These are phyloP conservation scores for Luvunga scandens DNA, from an alignment of 345 rosid species.

Conservation along the genomic window DNA sequence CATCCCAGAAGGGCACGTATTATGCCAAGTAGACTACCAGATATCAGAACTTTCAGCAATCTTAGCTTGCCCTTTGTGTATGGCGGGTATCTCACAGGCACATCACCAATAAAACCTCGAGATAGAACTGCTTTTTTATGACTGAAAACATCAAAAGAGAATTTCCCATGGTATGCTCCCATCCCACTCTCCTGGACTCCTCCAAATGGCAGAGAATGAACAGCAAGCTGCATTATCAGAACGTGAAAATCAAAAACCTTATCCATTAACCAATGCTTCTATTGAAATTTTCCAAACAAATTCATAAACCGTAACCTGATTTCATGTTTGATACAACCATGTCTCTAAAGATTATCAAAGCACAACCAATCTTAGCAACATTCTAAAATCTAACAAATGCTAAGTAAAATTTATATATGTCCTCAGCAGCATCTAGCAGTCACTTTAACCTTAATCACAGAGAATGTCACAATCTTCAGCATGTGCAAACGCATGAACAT, in stretches of 20 bases:
- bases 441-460: conserved; percentile 1
- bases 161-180: conserved; percentile 92
- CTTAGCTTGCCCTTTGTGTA: conserved; percentile 61
- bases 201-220: conserved; percentile 76
- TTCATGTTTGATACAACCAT: background rate
- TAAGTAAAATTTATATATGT: background rate
- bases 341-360: background rate
- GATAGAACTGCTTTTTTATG: conserved; percentile 91
- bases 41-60: conserved; percentile 57
- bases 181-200: conserved; percentile 95
- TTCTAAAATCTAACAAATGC: background rate
- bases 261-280: background rate
- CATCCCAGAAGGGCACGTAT: conserved; percentile 56
- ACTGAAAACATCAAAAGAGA: conserved; percentile 92
- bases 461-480: background rate
- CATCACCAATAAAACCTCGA: conserved; percentile 62
- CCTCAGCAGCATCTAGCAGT: background rate
- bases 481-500: background rate
- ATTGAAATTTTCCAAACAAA: background rate
- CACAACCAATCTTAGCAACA: background rate
- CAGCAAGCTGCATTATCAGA: conserved; percentile 53
- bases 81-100: conserved; percentile 73
- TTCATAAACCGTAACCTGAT: background rate
- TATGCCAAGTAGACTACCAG: conserved; percentile 41
- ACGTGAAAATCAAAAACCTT: background rate